phyloP scores from a whole-genome alignment of 2,329 filamentous ascomycete species.

The Arthroderma sp. region DNA sequence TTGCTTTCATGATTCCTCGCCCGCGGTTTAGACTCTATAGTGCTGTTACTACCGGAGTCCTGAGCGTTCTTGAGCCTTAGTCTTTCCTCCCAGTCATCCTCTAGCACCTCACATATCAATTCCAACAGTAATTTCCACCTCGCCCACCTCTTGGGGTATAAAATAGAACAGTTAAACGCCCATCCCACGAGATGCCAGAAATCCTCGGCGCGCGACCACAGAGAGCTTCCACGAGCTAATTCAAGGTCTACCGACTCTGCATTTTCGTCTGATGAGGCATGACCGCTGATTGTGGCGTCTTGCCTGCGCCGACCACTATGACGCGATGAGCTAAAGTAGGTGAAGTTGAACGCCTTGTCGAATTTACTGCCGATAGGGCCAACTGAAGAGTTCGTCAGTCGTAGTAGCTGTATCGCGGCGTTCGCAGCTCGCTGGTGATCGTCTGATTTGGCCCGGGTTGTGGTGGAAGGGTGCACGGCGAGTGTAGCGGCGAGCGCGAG shows the following conservation, averaged over 20 bases:
- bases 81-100: constrained; percentile 31
- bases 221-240: constrained; percentile 49
- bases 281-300: constrained; percentile 24
- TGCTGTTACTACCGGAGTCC: too few species aligned
- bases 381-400: constrained; percentile 49
- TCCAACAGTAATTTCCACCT: constrained; percentile 71
- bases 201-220: constrained; percentile 67
- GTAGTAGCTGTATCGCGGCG: constrained; percentile 57
- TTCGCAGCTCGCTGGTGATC: constrained; percentile 52
- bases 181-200: constrained; percentile 86
- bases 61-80: neutral
- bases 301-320: constrained; percentile 4
- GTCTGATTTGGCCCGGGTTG: constrained; percentile 52
- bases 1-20: neutral
- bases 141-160: constrained; percentile 61
- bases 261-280: constrained; percentile 28
- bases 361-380: constrained; percentile 61
- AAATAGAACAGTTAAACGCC: constrained; percentile 79
- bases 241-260: constrained; percentile 41
- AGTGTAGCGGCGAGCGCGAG: constrained; percentile 68
- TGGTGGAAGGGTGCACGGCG: constrained; percentile 67
- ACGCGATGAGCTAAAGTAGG: constrained; percentile 16
- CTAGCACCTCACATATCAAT: constrained; percentile 44
- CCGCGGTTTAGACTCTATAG: neutral
- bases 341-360: constrained; percentile 59